A percentile compares a stretch with the other conserved stretches of the same genome.
These are phyloP conservation scores for Candida odintsovae DNA, from an alignment of 805 yeast genomes.

Conservation along the genomic window DNA sequence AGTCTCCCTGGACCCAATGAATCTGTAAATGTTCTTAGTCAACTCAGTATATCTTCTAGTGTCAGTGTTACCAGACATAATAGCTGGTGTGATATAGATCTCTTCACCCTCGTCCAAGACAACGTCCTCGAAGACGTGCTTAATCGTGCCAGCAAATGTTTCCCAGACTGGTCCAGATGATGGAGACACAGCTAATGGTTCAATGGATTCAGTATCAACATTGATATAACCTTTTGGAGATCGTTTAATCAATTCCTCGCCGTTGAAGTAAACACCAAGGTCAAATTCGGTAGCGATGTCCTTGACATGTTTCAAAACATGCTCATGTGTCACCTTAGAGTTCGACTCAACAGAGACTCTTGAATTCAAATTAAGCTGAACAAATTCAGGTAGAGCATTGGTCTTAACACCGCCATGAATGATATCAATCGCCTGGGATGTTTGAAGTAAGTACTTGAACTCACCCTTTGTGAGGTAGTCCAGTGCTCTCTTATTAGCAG, in stretches of 20 bases:
- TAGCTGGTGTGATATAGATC: conserved; percentile 33
- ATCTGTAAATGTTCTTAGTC: conserved; percentile 49
- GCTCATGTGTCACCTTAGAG: conserved; percentile 26
- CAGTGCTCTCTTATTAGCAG: conserved; percentile 29
- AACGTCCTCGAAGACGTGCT: conserved; percentile 47
- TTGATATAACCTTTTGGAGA: background rate
- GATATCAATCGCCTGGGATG: conserved; percentile 46
- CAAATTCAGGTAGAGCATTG: conserved; percentile 63
- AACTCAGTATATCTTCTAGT: conserved; percentile 52
- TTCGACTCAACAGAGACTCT: conserved; percentile 47
- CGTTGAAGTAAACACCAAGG: conserved; percentile 20
- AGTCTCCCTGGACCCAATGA: conserved; percentile 18
- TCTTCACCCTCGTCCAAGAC: conserved; percentile 17
- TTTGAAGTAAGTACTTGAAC: conserved; percentile 9
- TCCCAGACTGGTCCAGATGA: conserved; percentile 34
- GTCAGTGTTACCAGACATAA: conserved; percentile 57
- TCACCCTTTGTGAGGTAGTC: conserved; percentile 6
- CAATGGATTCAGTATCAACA: background rate
- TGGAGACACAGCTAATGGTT: conserved; percentile 2
- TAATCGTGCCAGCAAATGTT: conserved; percentile 47
- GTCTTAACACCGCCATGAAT: conserved; percentile 61
- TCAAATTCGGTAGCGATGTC: conserved; percentile 37
- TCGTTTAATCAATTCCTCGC: conserved; percentile 2
- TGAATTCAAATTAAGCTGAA: conserved; percentile 45
- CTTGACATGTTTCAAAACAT: conserved; percentile 28